Conservation (phyloP, 768 basidiomycete species). For the Naganishia friedmannii region DNA sequence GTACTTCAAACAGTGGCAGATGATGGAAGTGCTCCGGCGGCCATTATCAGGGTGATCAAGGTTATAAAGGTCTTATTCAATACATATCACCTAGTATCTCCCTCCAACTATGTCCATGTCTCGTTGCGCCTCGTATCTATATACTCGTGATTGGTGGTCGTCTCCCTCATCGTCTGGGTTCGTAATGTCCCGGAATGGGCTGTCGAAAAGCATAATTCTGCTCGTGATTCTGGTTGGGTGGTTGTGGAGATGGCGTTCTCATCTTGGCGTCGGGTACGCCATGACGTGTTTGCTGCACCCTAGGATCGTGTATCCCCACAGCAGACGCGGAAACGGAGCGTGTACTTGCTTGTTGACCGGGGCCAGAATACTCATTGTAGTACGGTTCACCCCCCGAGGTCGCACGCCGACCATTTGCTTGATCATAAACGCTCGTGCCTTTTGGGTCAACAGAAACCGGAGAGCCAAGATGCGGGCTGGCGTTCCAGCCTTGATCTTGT, state of each 20-base stretch:
- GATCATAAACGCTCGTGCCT: not conserved
- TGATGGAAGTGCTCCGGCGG: not conserved
- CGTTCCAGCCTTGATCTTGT: constrained; percentile 6
- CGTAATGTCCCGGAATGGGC: constrained; percentile 19
- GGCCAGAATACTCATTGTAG: constrained; percentile 5
- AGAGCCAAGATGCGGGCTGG: not conserved
- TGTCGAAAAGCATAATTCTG: constrained; percentile 10
- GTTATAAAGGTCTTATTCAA: not conserved
- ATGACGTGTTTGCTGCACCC: not conserved
- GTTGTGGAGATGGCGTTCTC: constrained; percentile 22
- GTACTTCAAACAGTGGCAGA: not conserved
- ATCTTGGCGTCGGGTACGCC: not conserved
- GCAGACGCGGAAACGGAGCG: constrained; percentile 17
- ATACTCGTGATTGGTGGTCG: not conserved
- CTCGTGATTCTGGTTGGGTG: constrained; percentile 1
- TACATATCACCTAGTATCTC: not conserved
- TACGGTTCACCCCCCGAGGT: constrained; percentile 15
- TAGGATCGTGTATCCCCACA: not conserved
- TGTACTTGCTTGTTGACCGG: not conserved
- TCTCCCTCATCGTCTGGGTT: constrained; percentile 2
- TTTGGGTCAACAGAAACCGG: not conserved
- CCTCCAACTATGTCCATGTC: not conserved
- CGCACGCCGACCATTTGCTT: not conserved
- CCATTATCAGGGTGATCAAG: not conserved
- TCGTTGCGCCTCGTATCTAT: not conserved